Base-by-base conservation (phyloP, 148 eudicot genomes). In the Chenopodium album region DNA sequence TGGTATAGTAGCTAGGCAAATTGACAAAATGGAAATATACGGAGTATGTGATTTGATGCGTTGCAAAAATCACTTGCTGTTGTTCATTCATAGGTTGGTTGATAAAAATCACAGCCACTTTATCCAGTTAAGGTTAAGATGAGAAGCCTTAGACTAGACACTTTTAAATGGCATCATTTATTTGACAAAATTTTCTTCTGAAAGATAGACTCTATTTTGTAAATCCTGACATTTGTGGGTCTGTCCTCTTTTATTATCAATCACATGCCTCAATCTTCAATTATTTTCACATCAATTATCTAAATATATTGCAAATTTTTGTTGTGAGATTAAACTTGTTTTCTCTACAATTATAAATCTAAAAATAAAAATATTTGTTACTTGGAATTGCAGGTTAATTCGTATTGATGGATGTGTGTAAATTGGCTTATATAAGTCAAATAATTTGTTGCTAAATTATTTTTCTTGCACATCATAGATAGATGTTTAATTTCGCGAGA, bases 211-310 rank as follows among this genome's bases (percentile, higher is more conserved):
- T 12, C 16, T 9, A 10, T 29, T 16, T 13, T 44, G 20, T 46
- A 82, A 78, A 64, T 52, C 71, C 79, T 78, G 87, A 79, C 87
- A 81, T 78, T 52, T 74, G 85, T 83, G 81, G 85, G 85, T 66
- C 82, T 64, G 41, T 0, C 67, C 32, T 73, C 78, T 83, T 80
- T 83, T 66, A 83, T 79, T 83, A 79, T 66, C 75, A 67, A 66
- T 67, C 85, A 83, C 82, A 83, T 83, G 82, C 78, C 34, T 48
- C 81, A 48, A 50, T 77, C 74, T 83, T 83, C 79, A 83, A 83
- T 83, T 66, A 79, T 79, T 83, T 78, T 79, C 54, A 50, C 54
- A 50, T 34, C 37, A 34, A 32, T 32, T 1, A 34, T 41, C 44
- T 6, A 41, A 6, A 41, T 41, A 41, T 41, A 5, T 41, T 41